Percentiles rank a stretch among this genome's conserved stretches.
Conservation (phyloP, 306 rosid species). For the Mimosa pudica region DNA sequence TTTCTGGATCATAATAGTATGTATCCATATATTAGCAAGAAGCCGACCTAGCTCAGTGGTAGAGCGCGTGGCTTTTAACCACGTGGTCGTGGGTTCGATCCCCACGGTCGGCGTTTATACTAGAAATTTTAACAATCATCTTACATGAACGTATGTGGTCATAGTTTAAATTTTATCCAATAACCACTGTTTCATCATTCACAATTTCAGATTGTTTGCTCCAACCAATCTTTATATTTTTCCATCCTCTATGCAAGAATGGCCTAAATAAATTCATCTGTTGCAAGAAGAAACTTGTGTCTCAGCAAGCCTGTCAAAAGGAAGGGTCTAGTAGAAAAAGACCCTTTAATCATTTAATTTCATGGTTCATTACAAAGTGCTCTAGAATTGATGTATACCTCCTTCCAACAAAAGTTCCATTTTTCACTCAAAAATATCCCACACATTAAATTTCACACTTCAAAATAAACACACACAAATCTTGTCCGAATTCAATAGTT, state of each 20-base stretch:
- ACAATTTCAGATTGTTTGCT: neutral
- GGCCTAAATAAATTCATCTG: neutral
- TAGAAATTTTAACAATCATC: too few species aligned
- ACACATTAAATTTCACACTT: neutral
- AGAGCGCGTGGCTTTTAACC: too few species aligned
- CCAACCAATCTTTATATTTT: neutral
- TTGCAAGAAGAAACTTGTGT: neutral
- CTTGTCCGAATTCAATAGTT: neutral
- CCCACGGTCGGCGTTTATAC: too few species aligned
- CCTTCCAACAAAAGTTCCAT: neutral
- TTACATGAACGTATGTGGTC: too few species aligned
- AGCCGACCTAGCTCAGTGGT: too few species aligned
- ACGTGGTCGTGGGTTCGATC: too few species aligned
- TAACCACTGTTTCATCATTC: neutral
- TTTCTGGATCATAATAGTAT: too few species aligned
- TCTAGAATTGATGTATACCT: slow-evolving; percentile 3
- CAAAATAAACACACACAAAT: neutral
- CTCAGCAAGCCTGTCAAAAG: neutral
- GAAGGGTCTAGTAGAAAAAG: neutral
- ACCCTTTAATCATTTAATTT: neutral
- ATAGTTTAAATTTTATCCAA: neutral
- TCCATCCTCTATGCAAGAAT: neutral
- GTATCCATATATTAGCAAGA: too few species aligned
- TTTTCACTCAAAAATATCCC: neutral
- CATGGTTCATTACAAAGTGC: neutral